Evolutionary conservation across 176 grass and related monocot genomes (phyloP), one percentile per base, ranked within the genome.

Genomic region (Melocanna baccifera): DNA sequence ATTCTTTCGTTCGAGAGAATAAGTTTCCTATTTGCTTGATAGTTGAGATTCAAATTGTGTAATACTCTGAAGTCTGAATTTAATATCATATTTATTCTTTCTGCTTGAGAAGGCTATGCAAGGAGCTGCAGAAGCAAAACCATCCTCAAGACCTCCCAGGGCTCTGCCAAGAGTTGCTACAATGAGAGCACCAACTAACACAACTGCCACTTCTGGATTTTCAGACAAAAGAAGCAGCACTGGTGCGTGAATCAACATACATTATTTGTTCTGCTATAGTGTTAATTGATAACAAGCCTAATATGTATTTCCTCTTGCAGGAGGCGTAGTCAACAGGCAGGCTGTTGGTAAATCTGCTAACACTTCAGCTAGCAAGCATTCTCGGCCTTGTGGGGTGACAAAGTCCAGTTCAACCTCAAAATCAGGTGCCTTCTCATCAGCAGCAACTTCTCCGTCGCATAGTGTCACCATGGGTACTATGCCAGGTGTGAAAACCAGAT

Each of bases 191-290:
- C 79, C 90, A 58, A 79, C 43, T 57, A 96, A 88, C 61, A 80
- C 64, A 72, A 1, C 73, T 30, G 40, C 28, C 7, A 68, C 50
- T 62, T 75, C 87, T 70, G 83, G 63, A 36, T 65, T 83, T 72
- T 56, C 61, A 40, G 81, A 86, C 14, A 95, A 83, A 94, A 86
- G 86, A 89, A 96, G 82, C 45, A 92, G 79, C 87, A 92, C 87
- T 52, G 92, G 92, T 94, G 46, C 1, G 79, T 71, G 45, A 79
- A 83, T 81, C 62, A 34, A 4, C 57, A 68, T 40, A 47, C 12
- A 50, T 62, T 55, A 15, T 78, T 78, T 80, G 3, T 71, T 80
- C 41, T 83, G 20, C 9, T 20, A 2, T 83, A 40, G 3, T 83
- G 22, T 62, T 81, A 41, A 39, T 57, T 39, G 10, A 48, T 66